Conservation (phyloP, 2,329 filamentous ascomycete species). For the Chlorencoelia australis region DNA sequence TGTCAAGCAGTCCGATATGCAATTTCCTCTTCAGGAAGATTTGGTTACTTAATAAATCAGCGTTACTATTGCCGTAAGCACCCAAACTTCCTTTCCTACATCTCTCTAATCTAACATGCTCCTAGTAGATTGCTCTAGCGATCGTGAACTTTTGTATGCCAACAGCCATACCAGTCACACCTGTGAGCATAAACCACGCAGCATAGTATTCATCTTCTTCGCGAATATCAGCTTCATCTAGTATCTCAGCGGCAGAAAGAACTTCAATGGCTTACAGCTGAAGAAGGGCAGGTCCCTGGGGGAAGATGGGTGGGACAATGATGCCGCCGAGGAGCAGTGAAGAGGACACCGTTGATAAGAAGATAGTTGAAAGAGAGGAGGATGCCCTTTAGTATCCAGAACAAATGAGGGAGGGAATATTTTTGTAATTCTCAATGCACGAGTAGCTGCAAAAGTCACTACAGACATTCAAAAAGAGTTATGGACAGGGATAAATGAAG, state of each 20-base stretch:
- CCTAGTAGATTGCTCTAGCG: conserved; percentile 56
- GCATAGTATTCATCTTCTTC: conserved; percentile 55
- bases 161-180: conserved; percentile 45
- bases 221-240: conserved; percentile 48
- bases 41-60: conserved; percentile 61
- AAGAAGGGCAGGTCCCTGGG: too few relatives aligned
- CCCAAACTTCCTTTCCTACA: background rate
- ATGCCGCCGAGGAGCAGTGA: too few relatives aligned
- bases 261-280: conserved; percentile 55
- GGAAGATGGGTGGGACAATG: too few relatives aligned
- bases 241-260: conserved; percentile 56
- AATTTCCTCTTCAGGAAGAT: conserved; percentile 56
- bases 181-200: conserved; percentile 57
- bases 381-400: too few relatives aligned
- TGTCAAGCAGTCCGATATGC: conserved; percentile 57
- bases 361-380: too few relatives aligned
- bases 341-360: too few relatives aligned
- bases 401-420: too few relatives aligned
- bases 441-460: too few relatives aligned
- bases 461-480: too few relatives aligned
- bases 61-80: conserved; percentile 40
- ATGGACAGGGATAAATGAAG: too few relatives aligned
- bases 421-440: too few relatives aligned
- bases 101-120: background rate
- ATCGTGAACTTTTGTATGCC: conserved; percentile 72